A percentile compares a stretch with the other conserved stretches of the same genome.
These are phyloP conservation scores for Dryas alaskensis DNA, from an alignment of 306 rosid genomes.

Conservation along the genomic window DNA sequence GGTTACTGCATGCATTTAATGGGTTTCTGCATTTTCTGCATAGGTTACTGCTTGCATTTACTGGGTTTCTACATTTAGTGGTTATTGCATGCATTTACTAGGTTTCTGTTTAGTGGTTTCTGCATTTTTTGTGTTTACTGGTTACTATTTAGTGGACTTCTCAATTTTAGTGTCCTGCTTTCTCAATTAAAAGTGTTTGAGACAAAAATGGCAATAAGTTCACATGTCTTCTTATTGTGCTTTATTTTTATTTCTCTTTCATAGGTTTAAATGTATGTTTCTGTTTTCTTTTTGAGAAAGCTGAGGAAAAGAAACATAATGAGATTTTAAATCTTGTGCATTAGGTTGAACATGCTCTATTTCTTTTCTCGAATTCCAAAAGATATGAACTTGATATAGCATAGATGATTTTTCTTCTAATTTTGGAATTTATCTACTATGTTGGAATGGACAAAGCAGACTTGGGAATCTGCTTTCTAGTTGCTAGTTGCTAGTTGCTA, in stretches of 20 bases:
- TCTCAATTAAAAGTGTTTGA: conserved; percentile 4
- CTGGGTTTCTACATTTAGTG: too few relatives aligned
- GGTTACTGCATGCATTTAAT: too few relatives aligned
- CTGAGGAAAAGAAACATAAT: not conserved
- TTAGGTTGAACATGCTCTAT: conserved; percentile 17
- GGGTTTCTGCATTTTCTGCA: too few relatives aligned
- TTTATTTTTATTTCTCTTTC: not conserved
- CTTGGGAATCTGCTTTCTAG: not conserved
- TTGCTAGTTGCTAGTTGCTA: too few relatives aligned
- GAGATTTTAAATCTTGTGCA: conserved; percentile 22
- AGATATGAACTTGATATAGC: not conserved
- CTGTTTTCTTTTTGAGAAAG: conserved; percentile 31
- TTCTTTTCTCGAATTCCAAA: not conserved
- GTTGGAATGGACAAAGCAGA: not conserved
- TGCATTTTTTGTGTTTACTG: too few relatives aligned
- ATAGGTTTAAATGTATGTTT: conserved; percentile 20
- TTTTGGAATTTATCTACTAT: not conserved
- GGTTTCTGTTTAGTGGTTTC: too few relatives aligned
- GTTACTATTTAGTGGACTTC: too few relatives aligned
- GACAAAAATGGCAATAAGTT: conserved; percentile 71
- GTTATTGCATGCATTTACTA: too few relatives aligned
- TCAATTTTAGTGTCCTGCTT: too few relatives aligned
- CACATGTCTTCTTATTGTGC: not conserved
- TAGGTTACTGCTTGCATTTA: too few relatives aligned
- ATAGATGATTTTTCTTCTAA: not conserved